phyloP scores from a whole-genome alignment of 768 basidiomycete genomes.

The Russula brevipes region DNA sequence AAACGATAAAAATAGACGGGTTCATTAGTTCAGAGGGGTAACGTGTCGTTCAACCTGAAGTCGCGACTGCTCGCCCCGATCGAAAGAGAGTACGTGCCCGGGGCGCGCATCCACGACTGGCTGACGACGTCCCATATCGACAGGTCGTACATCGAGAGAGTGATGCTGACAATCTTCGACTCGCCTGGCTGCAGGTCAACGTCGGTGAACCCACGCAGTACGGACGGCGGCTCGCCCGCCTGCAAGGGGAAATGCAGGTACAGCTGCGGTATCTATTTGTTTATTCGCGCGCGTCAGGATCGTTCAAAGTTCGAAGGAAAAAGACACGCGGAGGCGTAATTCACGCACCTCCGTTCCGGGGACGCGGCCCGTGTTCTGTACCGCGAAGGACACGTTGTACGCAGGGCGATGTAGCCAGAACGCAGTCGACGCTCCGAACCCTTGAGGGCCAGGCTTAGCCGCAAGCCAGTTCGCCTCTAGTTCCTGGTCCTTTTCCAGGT shows the following conservation, averaged over 20 bases:
- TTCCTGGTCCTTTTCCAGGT: conserved; percentile 36
- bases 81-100: conserved; percentile 31
- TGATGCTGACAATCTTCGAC: conserved; percentile 22
- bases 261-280: no score
- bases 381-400: conserved; percentile 55
- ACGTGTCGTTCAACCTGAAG: conserved; percentile 7
- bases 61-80: conserved; percentile 30
- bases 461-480: conserved; percentile 52
- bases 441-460: conserved; percentile 50
- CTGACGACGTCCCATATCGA: conserved; percentile 34
- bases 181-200: conserved; percentile 25
- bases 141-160: conserved; percentile 27
- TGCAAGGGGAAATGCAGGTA: conserved; percentile 64
- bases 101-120: conserved; percentile 34
- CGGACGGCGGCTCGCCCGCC: conserved; percentile 63
- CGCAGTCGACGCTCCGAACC: conserved; percentile 55
- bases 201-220: conserved; percentile 39
- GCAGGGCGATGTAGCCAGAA: conserved; percentile 67
- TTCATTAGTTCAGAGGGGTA: neutral
- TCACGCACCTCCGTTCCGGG: conserved; percentile 57
- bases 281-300: no score
- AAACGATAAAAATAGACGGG: no score
- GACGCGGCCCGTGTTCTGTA: conserved; percentile 58
- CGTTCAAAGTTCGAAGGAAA: no score
- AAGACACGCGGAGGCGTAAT: no score